Evolutionary conservation across 176 grass and related monocot species (phyloP).

Genomic region (Carex myosuroides): DNA sequence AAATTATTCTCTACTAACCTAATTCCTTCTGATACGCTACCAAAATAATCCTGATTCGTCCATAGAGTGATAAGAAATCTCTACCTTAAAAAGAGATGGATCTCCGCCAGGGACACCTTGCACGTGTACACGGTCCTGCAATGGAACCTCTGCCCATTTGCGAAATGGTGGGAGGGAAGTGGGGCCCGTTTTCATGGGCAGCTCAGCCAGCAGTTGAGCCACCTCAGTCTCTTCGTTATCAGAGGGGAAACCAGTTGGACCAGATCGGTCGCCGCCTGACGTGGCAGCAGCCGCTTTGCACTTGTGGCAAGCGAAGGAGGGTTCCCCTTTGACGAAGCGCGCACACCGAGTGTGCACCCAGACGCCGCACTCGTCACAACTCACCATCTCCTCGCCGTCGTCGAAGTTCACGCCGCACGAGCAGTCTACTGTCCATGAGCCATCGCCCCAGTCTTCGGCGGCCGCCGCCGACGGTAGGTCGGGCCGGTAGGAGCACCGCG

Average conservation of each 20-base stretch:
- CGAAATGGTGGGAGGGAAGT: slow-evolving; percentile 32
- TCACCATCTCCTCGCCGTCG: slow-evolving; percentile 98
- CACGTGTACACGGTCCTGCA: slow-evolving; percentile 69
- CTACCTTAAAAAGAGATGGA: slow-evolving; percentile 35
- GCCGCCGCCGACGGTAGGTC: slow-evolving; percentile 29
- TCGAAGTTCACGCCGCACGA: slow-evolving; percentile 94
- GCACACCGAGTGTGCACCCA: slow-evolving; percentile 98
- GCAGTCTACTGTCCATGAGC: slow-evolving; percentile 97
- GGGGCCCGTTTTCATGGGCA: slow-evolving; percentile 51
- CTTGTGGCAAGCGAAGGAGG: slow-evolving; percentile 88
- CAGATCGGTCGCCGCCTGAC: slow-evolving; percentile 24
- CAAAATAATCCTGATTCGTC: not conserved
- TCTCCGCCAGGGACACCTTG: slow-evolving; percentile 75
- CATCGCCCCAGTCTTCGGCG: slow-evolving; percentile 84
- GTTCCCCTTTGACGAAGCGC: slow-evolving; percentile 44
- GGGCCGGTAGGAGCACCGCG: slow-evolving; percentile 40
- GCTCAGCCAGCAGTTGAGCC: slow-evolving; percentile 71
- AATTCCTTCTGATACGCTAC: not conserved
- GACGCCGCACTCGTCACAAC: slow-evolving; percentile 88
- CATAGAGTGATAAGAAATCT: not conserved
- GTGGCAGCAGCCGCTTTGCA: slow-evolving; percentile 43
- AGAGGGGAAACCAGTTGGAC: not conserved
- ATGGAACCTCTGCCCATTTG: slow-evolving; percentile 69
- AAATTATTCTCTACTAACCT: not conserved
- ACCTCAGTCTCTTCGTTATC: slow-evolving; percentile 78